A percentile compares a stretch with the other conserved stretches of the same genome.
Conservation (phyloP, 352 stramenopile genomes). For the Blastocystis sp. region DNA sequence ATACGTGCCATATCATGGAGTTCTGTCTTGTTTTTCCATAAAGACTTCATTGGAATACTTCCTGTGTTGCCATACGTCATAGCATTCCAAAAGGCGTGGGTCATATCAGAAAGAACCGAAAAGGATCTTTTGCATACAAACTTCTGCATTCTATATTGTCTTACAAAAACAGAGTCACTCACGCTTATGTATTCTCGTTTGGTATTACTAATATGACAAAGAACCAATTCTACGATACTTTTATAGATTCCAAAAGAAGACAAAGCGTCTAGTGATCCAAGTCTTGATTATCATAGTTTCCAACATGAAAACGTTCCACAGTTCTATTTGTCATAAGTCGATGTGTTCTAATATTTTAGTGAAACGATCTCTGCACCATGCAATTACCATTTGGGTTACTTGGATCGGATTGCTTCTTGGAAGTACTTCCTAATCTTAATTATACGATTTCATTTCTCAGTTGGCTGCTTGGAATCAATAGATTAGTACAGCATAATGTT, state of each 20-base stretch:
- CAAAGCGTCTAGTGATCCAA: background rate
- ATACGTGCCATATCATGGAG: conserved; percentile 32
- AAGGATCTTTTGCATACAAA: conserved; percentile 55
- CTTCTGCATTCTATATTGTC: conserved; percentile 33
- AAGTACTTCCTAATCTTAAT: too few relatives aligned
- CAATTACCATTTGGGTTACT: too few relatives aligned
- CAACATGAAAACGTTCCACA: too few relatives aligned
- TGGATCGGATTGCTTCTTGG: too few relatives aligned
- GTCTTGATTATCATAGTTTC: background rate
- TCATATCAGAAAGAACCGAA: conserved; percentile 21
- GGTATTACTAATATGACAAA: background rate
- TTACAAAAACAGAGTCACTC: background rate
- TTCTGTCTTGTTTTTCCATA: conserved; percentile 52
- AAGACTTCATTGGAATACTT: conserved; percentile 46
- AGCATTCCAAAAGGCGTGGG: conserved; percentile 39
- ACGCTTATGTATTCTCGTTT: background rate
- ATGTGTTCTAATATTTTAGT: too few relatives aligned
- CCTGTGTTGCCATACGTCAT: conserved; percentile 43
- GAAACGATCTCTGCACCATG: too few relatives aligned
- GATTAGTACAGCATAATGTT: too few relatives aligned
- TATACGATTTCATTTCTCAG: too few relatives aligned
- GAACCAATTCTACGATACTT: background rate
- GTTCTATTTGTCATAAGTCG: too few relatives aligned
- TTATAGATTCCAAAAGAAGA: background rate
- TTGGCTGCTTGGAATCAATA: too few relatives aligned